Conservation (phyloP, 768 basidiomycete genomes). For the Suillus variegatus region DNA sequence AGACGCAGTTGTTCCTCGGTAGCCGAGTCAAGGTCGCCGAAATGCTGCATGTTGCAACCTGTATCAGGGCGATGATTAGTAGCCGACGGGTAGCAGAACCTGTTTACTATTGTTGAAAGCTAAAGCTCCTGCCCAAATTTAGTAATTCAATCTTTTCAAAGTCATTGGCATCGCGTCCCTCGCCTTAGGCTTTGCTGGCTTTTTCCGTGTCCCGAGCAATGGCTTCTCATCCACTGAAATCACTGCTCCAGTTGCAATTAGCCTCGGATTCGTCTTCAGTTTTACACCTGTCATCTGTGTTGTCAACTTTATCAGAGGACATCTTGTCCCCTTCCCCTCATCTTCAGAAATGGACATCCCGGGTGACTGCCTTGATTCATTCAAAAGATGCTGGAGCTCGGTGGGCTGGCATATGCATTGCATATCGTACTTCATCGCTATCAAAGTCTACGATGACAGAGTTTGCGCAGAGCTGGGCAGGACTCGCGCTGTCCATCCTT, state of each 20-base stretch:
- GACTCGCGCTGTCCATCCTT: slow-evolving; percentile 60
- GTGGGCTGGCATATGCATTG: slow-evolving; percentile 81
- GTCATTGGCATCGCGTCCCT: neutral
- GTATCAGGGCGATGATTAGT: slow-evolving; percentile 8
- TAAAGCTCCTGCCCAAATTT: slow-evolving; percentile 14
- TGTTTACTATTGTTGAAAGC: slow-evolving; percentile 36
- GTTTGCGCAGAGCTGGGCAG: slow-evolving; percentile 72
- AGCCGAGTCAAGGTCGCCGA: slow-evolving; percentile 47
- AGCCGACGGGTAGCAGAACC: slow-evolving; percentile 9
- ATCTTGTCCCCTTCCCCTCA: slow-evolving; percentile 64
- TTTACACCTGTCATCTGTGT: slow-evolving; percentile 56
- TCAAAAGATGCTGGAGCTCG: slow-evolving; percentile 76
- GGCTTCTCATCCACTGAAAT: slow-evolving; percentile 59
- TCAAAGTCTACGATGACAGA: slow-evolving; percentile 68
- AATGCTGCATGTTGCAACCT: slow-evolving; percentile 23
- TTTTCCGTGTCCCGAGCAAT: slow-evolving; percentile 26
- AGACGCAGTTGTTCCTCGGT: slow-evolving; percentile 55
- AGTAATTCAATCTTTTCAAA: neutral
- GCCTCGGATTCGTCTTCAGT: slow-evolving; percentile 67
- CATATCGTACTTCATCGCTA: slow-evolving; percentile 60
- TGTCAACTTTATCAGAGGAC: slow-evolving; percentile 54
- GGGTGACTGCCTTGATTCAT: slow-evolving; percentile 72
- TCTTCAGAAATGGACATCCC: slow-evolving; percentile 72
- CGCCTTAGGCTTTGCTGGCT: neutral
- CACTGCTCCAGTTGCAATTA: slow-evolving; percentile 69